Percentiles rank a stretch among this genome's conserved stretches.
phyloP scores from a whole-genome alignment of 495 filamentous ascomycete species.

The Penicillium maclennaniae region DNA sequence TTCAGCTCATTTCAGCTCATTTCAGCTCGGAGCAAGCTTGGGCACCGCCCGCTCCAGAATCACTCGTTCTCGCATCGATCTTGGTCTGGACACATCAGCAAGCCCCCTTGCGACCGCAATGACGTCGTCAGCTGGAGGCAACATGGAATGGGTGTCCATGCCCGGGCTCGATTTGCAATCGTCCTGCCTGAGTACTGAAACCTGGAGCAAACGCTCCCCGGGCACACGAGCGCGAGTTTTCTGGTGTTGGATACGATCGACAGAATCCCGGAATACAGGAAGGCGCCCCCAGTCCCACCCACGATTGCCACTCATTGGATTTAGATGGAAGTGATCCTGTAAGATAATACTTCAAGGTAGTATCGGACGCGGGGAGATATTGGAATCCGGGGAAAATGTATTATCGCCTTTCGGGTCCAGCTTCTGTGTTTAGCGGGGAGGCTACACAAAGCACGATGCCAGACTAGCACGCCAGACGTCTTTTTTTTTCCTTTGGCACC shows the following conservation, averaged over 20 bases:
- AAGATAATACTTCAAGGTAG: background rate
- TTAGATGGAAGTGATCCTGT: background rate
- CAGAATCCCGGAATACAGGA: no score
- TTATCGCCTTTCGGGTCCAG: slow-evolving; percentile 11
- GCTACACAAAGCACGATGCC: background rate
- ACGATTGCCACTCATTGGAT: background rate
- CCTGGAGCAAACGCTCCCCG: slow-evolving; percentile 9
- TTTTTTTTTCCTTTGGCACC: background rate
- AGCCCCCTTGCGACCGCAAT: background rate
- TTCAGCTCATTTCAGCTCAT: background rate
- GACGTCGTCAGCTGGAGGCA: background rate
- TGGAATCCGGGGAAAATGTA: slow-evolving; percentile 26
- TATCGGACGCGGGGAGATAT: slow-evolving; percentile 14
- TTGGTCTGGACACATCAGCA: background rate
- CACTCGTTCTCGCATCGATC: background rate
- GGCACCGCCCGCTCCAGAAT: background rate
- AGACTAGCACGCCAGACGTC: background rate
- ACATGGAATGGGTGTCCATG: background rate
- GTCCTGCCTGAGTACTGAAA: slow-evolving; percentile 14
- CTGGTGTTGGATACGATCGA: background rate
- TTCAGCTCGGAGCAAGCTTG: slow-evolving; percentile 1
- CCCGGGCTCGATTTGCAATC: slow-evolving; percentile 21
- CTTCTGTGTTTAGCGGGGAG: slow-evolving; percentile 7
- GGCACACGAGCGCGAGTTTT: background rate
- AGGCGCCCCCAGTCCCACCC: no score